A percentile compares a stretch with the other conserved stretches of the same genome.
These are phyloP conservation scores for Porodaedalea pini DNA, from an alignment of 1,284 basidiomycete genomes.

Conservation along the genomic window DNA sequence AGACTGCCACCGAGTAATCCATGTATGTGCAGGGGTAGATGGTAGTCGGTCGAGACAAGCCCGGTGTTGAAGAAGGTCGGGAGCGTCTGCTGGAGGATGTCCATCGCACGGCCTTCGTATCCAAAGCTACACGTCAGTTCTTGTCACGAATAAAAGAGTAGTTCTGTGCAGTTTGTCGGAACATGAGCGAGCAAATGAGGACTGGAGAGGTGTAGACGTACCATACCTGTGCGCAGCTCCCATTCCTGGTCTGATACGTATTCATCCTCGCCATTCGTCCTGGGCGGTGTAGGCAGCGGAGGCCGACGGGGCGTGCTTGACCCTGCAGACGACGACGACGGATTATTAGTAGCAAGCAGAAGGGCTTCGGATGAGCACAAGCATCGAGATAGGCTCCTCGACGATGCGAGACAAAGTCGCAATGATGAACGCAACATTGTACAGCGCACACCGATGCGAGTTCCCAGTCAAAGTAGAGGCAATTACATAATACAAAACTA, in stretches of 20 bases:
- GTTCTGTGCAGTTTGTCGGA: background rate
- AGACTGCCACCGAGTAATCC: constrained; percentile 35
- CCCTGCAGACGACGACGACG: background rate
- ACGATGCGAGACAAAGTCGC: background rate
- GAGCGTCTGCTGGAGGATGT: constrained; percentile 62
- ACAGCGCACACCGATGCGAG: background rate
- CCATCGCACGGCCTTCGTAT: constrained; percentile 60
- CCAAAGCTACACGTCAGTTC: background rate
- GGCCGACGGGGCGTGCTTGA: background rate
- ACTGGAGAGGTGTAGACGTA: background rate
- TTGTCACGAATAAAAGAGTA: background rate
- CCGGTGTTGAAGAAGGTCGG: constrained; percentile 70
- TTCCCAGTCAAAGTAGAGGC: background rate
- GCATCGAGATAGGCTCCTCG: background rate
- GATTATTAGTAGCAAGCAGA: background rate
- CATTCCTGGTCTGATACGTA: constrained; percentile 37
- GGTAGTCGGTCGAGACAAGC: constrained; percentile 44
- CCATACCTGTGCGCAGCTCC: constrained; percentile 31
- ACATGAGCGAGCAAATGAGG: background rate
- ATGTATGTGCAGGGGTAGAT: constrained; percentile 16
- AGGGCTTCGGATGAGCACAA: background rate
- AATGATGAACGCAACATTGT: constrained; percentile 4
- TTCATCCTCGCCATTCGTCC: constrained; percentile 13
- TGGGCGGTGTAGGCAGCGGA: background rate
- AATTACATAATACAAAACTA: no score